phyloP scores from a whole-genome alignment of 805 yeast genomes.

The Isabelozyma pseudorhagii region DNA sequence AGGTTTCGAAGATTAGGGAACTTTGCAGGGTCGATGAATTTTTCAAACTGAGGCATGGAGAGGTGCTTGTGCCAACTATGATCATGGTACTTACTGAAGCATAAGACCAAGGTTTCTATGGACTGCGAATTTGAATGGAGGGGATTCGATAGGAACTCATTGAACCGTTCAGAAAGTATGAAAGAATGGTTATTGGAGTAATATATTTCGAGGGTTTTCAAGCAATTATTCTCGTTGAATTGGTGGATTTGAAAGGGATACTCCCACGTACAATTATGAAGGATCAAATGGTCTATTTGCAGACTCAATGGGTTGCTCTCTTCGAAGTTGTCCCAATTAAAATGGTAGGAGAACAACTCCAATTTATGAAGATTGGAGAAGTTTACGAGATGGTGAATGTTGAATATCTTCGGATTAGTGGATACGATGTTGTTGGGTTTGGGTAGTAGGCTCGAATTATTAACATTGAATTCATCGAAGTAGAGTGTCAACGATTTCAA shows the following conservation, averaged over 20 bases:
- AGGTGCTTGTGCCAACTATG: slow-evolving; percentile 8
- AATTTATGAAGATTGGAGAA: slow-evolving; percentile 32
- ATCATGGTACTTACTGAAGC: slow-evolving; percentile 4
- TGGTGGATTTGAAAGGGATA: slow-evolving; percentile 48
- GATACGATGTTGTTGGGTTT: slow-evolving; percentile 5
- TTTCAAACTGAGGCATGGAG: slow-evolving; percentile 4
- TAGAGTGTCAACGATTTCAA: slow-evolving; percentile 23
- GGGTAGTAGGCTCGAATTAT: slow-evolving; percentile 4
- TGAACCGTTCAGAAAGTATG: slow-evolving; percentile 35
- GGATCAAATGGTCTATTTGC: slow-evolving; percentile 16
- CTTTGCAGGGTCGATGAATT: slow-evolving; percentile 8
- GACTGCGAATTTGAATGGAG: slow-evolving; percentile 10
- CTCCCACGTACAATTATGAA: slow-evolving; percentile 53
- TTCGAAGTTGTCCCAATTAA: slow-evolving; percentile 32
- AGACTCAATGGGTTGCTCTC: slow-evolving; percentile 6
- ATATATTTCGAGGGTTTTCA: slow-evolving; percentile 19
- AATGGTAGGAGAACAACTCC: slow-evolving; percentile 38
- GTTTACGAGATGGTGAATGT: slow-evolving; percentile 39
- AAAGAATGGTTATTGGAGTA: slow-evolving; percentile 30
- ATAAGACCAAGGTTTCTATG: slow-evolving; percentile 13
- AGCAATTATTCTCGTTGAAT: slow-evolving; percentile 24
- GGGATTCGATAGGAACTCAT: slow-evolving; percentile 21
- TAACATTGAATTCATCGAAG: slow-evolving; percentile 19
- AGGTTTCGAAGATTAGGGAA: slow-evolving; percentile 15
- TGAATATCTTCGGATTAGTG: slow-evolving; percentile 32